Evolutionary conservation across 2,329 filamentous ascomycete species (phyloP), one percentile per base, ranked within the genome.

Genomic region (Pseudogymnoascus sp.): DNA sequence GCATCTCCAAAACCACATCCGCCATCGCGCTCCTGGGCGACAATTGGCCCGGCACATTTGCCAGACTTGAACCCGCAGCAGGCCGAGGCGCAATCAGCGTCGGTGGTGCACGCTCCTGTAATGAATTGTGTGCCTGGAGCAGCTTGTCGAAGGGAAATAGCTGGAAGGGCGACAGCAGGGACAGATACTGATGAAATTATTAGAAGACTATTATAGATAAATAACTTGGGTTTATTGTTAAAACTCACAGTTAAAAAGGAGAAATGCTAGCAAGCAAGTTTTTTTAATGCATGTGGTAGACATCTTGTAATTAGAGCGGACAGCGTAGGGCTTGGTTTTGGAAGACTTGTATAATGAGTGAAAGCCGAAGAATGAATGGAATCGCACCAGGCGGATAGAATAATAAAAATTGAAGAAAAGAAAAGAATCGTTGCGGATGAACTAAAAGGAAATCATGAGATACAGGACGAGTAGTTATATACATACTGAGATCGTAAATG

Each of bases 1-100:
- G 63, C 48, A 27, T 62, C 55, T 9, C 65, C 67, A 37, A 73
- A 73, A 7, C 72, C 72, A 64, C 72, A 74, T 2, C 72, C 72
- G 6, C 70, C 69, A 61, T 74, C 73, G 27, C 72, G 69, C 8
- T 68, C 67, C 45, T 72, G 72, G 0, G 70, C 72, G 1, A 69
- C 59, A n/a, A 71, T 69, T 2, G 72, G 70, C 61, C 73, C 74
- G 25, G 71, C 69, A 3, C 72, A 73, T 48, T 70, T 72, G 45
- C 67, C 71, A 2, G 64, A 69, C 5, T 64, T 64, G 40, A 65
- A 65, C 4, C 60, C 64, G 15, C 64, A 66, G 18, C 64, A 66
- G 7, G 58, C 61, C 18, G 55, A 35, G 7, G 60, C 61, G n/a
- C 64, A 66, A n/a, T 62, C 63, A 15, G 64, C 61, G 33, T 66